These are phyloP conservation scores for Zostera marina DNA, from an alignment of 116 monocot species.

Conservation along the genomic window DNA sequence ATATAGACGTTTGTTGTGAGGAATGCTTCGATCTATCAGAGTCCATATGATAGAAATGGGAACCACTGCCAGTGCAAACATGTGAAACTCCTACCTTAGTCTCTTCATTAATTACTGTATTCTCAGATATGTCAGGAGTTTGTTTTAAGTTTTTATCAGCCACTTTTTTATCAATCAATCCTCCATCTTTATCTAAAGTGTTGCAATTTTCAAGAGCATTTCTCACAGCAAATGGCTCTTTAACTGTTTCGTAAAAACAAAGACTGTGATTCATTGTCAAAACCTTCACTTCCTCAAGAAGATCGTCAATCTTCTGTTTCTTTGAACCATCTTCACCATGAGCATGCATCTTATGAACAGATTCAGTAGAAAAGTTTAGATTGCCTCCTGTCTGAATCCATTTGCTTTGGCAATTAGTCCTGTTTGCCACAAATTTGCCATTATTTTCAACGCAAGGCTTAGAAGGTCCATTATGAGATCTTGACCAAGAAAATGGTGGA, in stretches of 20 bases:
- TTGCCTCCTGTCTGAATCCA: conserved; percentile 56
- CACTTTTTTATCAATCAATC: background rate
- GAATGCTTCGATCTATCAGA: conserved; percentile 1
- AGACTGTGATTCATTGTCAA: conserved; percentile 5
- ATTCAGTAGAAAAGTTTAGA: conserved; percentile 14
- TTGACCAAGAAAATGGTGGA: conserved; percentile 79
- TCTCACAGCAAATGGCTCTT: background rate
- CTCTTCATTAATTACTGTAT: background rate
- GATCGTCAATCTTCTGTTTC: conserved; percentile 19
- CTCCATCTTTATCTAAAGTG: background rate
- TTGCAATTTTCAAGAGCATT: background rate
- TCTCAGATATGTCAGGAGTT: background rate
- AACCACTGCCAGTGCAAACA: background rate
- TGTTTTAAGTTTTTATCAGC: background rate
- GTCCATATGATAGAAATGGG: background rate
- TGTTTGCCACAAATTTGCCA: conserved; percentile 28
- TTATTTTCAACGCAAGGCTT: conserved; percentile 32
- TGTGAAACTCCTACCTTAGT: conserved; percentile 1
- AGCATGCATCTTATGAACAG: conserved; percentile 10
- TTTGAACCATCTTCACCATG: conserved; percentile 9
- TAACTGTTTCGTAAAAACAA: conserved; percentile 4
- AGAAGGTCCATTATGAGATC: conserved; percentile 29
- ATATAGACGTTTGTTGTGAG: background rate
- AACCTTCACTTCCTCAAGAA: conserved; percentile 18
- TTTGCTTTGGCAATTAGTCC: conserved; percentile 27